Conservation (phyloP, 2,329 filamentous ascomycete species). For the Sordariomycetes sp. region DNA sequence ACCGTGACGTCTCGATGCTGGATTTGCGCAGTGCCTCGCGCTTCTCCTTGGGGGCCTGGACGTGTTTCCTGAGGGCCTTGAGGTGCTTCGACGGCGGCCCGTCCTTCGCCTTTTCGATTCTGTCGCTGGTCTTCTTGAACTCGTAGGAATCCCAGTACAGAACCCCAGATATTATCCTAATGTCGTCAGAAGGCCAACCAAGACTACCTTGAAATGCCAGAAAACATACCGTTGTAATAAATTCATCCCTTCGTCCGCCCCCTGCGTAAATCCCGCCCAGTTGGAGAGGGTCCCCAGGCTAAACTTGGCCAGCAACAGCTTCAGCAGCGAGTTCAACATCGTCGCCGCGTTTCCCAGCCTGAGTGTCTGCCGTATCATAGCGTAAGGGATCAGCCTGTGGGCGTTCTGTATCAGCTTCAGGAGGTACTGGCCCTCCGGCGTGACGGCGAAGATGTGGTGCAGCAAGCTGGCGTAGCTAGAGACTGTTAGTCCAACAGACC, state of each 20-base stretch:
- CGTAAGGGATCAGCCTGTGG: constrained; percentile 62
- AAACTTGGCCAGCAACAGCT: constrained; percentile 65
- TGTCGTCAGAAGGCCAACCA: not conserved
- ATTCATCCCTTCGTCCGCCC: constrained; percentile 71
- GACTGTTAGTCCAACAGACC: not conserved
- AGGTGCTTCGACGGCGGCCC: constrained; percentile 41
- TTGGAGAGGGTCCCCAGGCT: constrained; percentile 66
- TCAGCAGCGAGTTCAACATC: constrained; percentile 70
- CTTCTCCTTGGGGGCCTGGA: constrained; percentile 37
- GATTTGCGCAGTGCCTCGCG: constrained; percentile 48
- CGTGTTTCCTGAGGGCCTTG: constrained; percentile 47
- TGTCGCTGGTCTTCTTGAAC: constrained; percentile 53
- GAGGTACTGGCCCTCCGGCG: constrained; percentile 65
- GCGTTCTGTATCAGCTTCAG: constrained; percentile 60
- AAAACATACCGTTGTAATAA: constrained; percentile 48
- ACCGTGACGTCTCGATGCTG: constrained; percentile 40
- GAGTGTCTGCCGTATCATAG: constrained; percentile 61
- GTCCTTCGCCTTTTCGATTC: constrained; percentile 52
- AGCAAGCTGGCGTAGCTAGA: constrained; percentile 59
- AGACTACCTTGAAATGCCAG: constrained; percentile 1
- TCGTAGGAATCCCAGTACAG: constrained; percentile 63
- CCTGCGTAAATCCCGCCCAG: constrained; percentile 64
- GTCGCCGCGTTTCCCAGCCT: constrained; percentile 69
- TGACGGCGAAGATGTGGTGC: constrained; percentile 62
- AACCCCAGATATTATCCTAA: constrained; percentile 61